These are phyloP conservation scores for Diplodia scrobiculata DNA, from an alignment of 2,329 filamentous ascomycete species.

Conservation along the genomic window DNA sequence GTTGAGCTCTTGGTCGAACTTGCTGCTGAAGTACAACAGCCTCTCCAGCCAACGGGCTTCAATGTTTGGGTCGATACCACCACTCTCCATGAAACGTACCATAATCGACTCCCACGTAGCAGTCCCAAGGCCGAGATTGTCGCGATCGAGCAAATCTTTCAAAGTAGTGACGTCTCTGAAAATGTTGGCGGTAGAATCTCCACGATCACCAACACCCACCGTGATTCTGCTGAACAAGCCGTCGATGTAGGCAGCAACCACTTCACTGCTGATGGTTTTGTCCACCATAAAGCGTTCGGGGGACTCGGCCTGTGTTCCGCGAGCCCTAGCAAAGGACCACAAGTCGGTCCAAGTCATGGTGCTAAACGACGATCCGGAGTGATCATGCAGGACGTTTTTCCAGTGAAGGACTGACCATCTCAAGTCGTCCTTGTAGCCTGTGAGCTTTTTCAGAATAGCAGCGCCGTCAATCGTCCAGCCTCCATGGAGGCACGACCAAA, in stretches of 20 bases:
- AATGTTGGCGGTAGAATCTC: constrained; percentile 34
- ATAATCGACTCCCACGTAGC: constrained; percentile 52
- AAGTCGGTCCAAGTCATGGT: constrained; percentile 19
- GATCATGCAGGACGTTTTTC: constrained; percentile 38
- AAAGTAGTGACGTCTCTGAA: constrained; percentile 38
- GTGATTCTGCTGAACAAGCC: constrained; percentile 51
- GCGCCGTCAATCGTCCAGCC: constrained; percentile 50
- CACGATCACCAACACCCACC: constrained; percentile 48
- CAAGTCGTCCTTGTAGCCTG: constrained; percentile 32
- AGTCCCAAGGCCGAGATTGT: constrained; percentile 46
- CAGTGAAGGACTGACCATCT: constrained; percentile 46
- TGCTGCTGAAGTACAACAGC: constrained; percentile 46
- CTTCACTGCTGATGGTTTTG: constrained; percentile 60
- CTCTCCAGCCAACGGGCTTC: constrained; percentile 50
- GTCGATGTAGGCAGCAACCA: constrained; percentile 59
- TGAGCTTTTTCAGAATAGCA: constrained; percentile 43
- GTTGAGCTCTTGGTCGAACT: constrained; percentile 47
- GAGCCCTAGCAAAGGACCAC: constrained; percentile 14
- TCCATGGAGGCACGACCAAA: constrained; percentile 56
- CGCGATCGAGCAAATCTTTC: constrained; percentile 44
- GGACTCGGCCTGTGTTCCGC: constrained; percentile 15
- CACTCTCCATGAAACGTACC: constrained; percentile 55
- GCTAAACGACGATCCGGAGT: constrained; percentile 1
- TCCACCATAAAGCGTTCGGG: constrained; percentile 34
- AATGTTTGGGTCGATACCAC: constrained; percentile 49